phyloP scores from a whole-genome alignment of 768 basidiomycete genomes.

The Podaxis sp. region DNA sequence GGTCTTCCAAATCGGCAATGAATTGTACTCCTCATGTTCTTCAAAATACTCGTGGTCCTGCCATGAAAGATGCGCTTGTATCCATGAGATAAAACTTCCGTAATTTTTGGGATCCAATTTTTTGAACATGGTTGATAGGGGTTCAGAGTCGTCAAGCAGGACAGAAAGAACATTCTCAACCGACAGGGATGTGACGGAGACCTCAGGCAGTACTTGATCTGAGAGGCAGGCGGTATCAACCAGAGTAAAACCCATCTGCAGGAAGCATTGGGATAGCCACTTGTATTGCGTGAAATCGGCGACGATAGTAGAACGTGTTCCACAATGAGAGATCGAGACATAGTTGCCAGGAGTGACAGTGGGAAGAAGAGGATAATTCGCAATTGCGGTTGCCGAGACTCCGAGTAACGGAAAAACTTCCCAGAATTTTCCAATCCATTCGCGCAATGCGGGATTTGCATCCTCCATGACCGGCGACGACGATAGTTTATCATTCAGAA shows the following conservation, averaged over 20 bases:
- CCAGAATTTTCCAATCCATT: constrained; percentile 39
- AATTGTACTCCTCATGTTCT: neutral
- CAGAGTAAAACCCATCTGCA: constrained; percentile 14
- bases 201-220: constrained; percentile 11
- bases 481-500: constrained; percentile 2
- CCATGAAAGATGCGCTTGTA: neutral
- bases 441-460: neutral
- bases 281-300: constrained; percentile 16
- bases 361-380: constrained; percentile 34
- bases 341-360: constrained; percentile 25
- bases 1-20: constrained; percentile 7
- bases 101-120: neutral
- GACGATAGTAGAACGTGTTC: constrained; percentile 25
- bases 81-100: neutral
- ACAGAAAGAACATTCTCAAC: neutral
- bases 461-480: neutral
- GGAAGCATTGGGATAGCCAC: constrained; percentile 34
- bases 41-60: neutral
- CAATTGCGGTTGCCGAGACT: constrained; percentile 18
- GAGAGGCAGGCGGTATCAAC: constrained; percentile 19
- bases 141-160: neutral
- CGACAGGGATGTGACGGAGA: neutral
- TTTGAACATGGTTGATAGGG: neutral
- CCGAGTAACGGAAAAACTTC: constrained; percentile 17
- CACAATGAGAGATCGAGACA: constrained; percentile 32